Base-by-base conservation (phyloP, 2,329 filamentous ascomycete genomes). In the Graphilbum sp. region DNA sequence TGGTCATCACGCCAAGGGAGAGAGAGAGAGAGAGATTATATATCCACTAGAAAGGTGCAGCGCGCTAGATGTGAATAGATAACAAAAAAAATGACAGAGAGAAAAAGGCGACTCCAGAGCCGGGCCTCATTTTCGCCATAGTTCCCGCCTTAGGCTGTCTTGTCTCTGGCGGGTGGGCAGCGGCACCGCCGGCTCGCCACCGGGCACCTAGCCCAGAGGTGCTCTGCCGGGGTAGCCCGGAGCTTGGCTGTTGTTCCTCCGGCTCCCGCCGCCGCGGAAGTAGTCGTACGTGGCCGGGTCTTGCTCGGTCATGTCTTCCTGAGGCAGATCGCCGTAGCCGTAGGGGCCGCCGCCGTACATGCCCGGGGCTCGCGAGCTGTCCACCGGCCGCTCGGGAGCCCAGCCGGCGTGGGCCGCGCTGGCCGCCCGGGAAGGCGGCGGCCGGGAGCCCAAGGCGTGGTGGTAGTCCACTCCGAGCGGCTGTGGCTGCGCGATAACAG, bases 301-400 rank as follows among this genome's bases (percentile, higher is more conserved):
- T 17, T 50, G 51, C 15, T 49, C 50, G 10, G 52, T 51, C 9
- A 59, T 54, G 39, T 74, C 70, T 31, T 57, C 53, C 49, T 76
- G 72, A 0, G 71, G 66, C 38, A 78, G 52, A 20, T 66, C 65
- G 13, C 69, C 73, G 50, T 78, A 78, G 0, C 73, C 72, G 36
- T 62, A 58, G 1, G 70, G 68, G 3, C 72, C 71, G 38, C 70
- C 69, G 16, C 70, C 71, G 16, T 74, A 52, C 43, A 70, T 67
- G 11, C 69, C 67, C 5, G 63, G 63, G 1, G 64, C 60, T 3
- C 63, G 61, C 2, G 62, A 56, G 33, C 53, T 48, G 23, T 45
- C 31, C 13, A 25, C 11, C 5, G 37, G 33, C 41, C 52, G 36
- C 45, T 49, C 32, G 47, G 49, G 29, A 47, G 45, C 47, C 51